Evolutionary conservation across 192 early-diverging fungal species (phyloP).

Genomic region (Coemansia sp.): DNA sequence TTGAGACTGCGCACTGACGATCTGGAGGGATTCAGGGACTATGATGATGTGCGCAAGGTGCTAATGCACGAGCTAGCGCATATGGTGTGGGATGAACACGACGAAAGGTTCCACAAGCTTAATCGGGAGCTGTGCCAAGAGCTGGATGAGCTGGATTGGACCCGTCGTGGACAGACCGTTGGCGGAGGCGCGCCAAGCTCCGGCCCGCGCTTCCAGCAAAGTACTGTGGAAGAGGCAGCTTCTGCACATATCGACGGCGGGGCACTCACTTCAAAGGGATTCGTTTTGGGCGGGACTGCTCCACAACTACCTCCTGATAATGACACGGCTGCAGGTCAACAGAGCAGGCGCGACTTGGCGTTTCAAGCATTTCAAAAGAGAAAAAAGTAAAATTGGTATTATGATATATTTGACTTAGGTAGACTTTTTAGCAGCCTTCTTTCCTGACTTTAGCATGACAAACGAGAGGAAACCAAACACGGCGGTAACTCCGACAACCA

Average conservation of each 20-base stretch:
- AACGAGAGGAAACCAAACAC: slow-evolving; percentile 79
- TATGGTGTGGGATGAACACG: slow-evolving; percentile 56
- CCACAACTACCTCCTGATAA: slow-evolving; percentile 16
- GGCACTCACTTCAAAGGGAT: slow-evolving; percentile 25
- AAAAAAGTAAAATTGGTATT: slow-evolving; percentile 9
- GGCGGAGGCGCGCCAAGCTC: neutral
- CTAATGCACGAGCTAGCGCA: slow-evolving; percentile 58
- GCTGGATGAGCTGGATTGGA: slow-evolving; percentile 51
- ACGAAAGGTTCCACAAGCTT: slow-evolving; percentile 45
- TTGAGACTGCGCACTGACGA: slow-evolving; percentile 44
- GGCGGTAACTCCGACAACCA: slow-evolving; percentile 77
- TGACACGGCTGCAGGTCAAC: neutral
- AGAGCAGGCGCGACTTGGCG: slow-evolving; percentile 29
- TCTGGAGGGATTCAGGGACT: slow-evolving; percentile 48
- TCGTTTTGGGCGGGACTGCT: slow-evolving; percentile 47
- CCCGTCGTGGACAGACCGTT: slow-evolving; percentile 32
- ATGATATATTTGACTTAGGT: slow-evolving; percentile 37
- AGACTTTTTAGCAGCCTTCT: slow-evolving; percentile 75
- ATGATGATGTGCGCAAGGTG: slow-evolving; percentile 31
- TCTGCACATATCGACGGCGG: slow-evolving; percentile 38
- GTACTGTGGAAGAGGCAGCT: neutral
- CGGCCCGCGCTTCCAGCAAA: slow-evolving; percentile 22
- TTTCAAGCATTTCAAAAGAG: slow-evolving; percentile 26
- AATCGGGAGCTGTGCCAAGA: slow-evolving; percentile 45
- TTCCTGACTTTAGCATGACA: slow-evolving; percentile 80